A percentile compares a stretch with the other conserved stretches of the same genome.
Conservation (phyloP, 1,284 basidiomycete species). For the Neonothopanus nambi region DNA sequence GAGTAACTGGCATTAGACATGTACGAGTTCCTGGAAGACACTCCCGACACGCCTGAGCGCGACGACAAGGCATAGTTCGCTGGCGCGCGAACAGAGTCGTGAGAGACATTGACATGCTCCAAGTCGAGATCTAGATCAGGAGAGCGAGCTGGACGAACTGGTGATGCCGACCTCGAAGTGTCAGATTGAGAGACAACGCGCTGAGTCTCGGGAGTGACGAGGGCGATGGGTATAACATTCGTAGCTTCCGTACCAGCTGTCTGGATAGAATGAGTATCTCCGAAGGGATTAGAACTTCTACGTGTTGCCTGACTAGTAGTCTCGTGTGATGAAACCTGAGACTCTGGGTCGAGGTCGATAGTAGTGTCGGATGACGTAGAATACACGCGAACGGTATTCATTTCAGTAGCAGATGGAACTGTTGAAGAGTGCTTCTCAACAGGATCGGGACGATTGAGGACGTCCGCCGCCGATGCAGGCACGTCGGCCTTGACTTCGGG, state of each 20-base stretch:
- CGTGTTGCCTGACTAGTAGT: slow-evolving; percentile 26
- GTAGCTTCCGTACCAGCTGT: slow-evolving; percentile 74
- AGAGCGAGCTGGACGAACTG: slow-evolving; percentile 61
- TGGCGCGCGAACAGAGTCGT: slow-evolving; percentile 45
- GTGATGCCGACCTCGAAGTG: slow-evolving; percentile 39
- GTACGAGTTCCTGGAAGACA: slow-evolving; percentile 65
- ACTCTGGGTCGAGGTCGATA: slow-evolving; percentile 59
- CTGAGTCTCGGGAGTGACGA: slow-evolving; percentile 62
- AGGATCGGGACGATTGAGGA: slow-evolving; percentile 77
- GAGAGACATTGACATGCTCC: slow-evolving; percentile 61
- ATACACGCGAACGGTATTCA: slow-evolving; percentile 48
- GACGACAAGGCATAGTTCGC: slow-evolving; percentile 50
- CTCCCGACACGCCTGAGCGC: slow-evolving; percentile 51
- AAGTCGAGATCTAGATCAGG: slow-evolving; percentile 62
- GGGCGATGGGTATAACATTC: slow-evolving; percentile 82
- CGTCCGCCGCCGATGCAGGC: slow-evolving; percentile 71
- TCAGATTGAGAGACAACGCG: slow-evolving; percentile 31
- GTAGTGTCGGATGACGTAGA: slow-evolving; percentile 46
- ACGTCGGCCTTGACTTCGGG: slow-evolving; percentile 56
- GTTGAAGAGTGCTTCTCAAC: slow-evolving; percentile 54
- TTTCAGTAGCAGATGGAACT: slow-evolving; percentile 30
- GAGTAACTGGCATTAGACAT: slow-evolving; percentile 73
- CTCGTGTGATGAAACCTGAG: too few species aligned
- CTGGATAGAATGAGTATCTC: slow-evolving; percentile 73
- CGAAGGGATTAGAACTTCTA: slow-evolving; percentile 66